Conservation (phyloP, 306 rosid species). For the Begonia peltatifolia region DNA sequence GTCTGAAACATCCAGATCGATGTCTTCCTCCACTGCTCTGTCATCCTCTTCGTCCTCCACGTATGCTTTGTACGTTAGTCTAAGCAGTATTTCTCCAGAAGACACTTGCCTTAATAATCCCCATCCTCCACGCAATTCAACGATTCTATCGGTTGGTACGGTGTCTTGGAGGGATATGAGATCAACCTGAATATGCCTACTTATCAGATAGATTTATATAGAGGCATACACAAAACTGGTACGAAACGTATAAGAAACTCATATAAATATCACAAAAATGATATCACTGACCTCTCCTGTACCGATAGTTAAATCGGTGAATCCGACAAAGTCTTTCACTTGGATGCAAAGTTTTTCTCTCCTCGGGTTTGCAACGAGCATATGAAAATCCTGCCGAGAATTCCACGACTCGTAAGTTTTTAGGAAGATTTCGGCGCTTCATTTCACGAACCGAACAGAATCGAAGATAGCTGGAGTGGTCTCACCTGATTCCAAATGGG, state of each 20-base stretch:
- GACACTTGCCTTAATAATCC: slow-evolving; percentile 56
- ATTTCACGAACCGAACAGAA: neutral
- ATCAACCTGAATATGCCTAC: slow-evolving; percentile 46
- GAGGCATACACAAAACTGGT: neutral
- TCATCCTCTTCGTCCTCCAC: slow-evolving; percentile 99
- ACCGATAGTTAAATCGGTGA: slow-evolving; percentile 63
- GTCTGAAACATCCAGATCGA: slow-evolving; percentile 55
- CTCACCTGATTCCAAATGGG: slow-evolving; percentile 99
- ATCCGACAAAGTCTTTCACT: slow-evolving; percentile 89
- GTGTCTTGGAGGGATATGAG: slow-evolving; percentile 88
- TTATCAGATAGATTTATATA: neutral
- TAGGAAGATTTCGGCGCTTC: neutral
- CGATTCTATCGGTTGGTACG: slow-evolving; percentile 94
- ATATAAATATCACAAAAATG: neutral
- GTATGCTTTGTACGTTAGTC: slow-evolving; percentile 92
- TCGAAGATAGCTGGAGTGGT: slow-evolving; percentile 9
- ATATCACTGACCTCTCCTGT: slow-evolving; percentile 59
- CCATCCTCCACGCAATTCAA: slow-evolving; percentile 69
- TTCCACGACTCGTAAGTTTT: slow-evolving; percentile 12
- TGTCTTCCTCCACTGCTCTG: slow-evolving; percentile 24
- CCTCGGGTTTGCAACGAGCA: slow-evolving; percentile 85
- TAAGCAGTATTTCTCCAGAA: slow-evolving; percentile 79
- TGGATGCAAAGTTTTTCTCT: slow-evolving; percentile 63
- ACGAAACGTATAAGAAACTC: neutral
- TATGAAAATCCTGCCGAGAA: slow-evolving; percentile 70